phyloP scores from a whole-genome alignment of 2,329 filamentous ascomycete species.

The Drechslerella coelobrocha region DNA sequence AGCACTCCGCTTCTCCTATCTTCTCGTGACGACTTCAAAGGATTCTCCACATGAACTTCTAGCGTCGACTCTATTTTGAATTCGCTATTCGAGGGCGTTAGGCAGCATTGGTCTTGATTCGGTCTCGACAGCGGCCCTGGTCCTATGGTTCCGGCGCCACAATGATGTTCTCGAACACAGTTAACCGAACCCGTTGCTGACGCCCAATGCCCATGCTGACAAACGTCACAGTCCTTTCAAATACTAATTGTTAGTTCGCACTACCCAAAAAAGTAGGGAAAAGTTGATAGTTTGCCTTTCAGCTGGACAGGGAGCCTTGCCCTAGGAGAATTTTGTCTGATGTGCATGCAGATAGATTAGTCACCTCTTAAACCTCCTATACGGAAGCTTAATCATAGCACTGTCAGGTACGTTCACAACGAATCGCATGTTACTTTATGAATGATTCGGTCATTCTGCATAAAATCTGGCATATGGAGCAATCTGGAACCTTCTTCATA shows the following conservation, averaged over 20 bases:
- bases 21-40: slow-evolving; percentile 14
- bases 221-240: slow-evolving; percentile 31
- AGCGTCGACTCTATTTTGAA: slow-evolving; percentile 26
- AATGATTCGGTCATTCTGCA: too few species aligned
- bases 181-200: slow-evolving; percentile 45
- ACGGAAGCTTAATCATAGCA: neutral
- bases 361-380: too few species aligned
- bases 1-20: neutral
- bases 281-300: slow-evolving; percentile 15
- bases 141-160: slow-evolving; percentile 18
- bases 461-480: too few species aligned
- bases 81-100: slow-evolving; percentile 18
- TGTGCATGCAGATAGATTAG: slow-evolving; percentile 2
- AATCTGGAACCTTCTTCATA: too few species aligned
- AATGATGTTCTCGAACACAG: slow-evolving; percentile 8
- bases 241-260: slow-evolving; percentile 27
- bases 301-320: slow-evolving; percentile 28
- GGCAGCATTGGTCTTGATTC: slow-evolving; percentile 23
- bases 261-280: slow-evolving; percentile 6
- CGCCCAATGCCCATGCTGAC: slow-evolving; percentile 25
- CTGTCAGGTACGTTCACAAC: neutral
- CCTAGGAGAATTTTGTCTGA: slow-evolving; percentile 7
- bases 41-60: slow-evolving; percentile 23
- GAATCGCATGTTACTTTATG: neutral
- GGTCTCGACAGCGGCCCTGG: neutral